A percentile compares a stretch with the other conserved stretches of the same genome.
Evolutionary conservation across 768 basidiomycete species (phyloP).

Genomic region (Botryobasidium botryosum): DNA sequence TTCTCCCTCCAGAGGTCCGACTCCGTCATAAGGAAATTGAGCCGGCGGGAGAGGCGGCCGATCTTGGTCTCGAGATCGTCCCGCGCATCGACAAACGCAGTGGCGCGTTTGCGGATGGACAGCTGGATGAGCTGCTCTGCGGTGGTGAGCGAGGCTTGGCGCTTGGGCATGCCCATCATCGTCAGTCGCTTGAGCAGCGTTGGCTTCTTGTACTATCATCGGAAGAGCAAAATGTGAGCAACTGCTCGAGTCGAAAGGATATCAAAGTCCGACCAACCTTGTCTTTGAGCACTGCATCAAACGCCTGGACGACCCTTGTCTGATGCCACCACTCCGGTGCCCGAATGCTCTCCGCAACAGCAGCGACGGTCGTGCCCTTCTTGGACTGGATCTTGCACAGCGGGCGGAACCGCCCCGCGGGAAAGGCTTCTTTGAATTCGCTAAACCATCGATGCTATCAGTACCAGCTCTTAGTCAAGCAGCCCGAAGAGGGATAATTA

Average conservation of each 20-base stretch:
- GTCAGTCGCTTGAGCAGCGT: slow-evolving; percentile 73
- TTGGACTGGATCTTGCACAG: slow-evolving; percentile 84
- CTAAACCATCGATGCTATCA: slow-evolving; percentile 24
- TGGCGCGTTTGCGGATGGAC: slow-evolving; percentile 86
- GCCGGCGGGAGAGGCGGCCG: slow-evolving; percentile 62
- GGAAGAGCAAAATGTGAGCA: not conserved
- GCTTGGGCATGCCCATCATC: slow-evolving; percentile 51
- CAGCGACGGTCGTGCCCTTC: slow-evolving; percentile 56
- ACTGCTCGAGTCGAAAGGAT: not conserved
- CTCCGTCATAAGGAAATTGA: slow-evolving; percentile 87
- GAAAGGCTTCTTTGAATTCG: slow-evolving; percentile 91
- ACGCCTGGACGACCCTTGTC: slow-evolving; percentile 76
- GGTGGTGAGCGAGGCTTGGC: slow-evolving; percentile 50
- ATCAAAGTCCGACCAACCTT: slow-evolving; percentile 31
- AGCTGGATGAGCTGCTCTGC: slow-evolving; percentile 77
- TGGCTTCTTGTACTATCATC: slow-evolving; percentile 63
- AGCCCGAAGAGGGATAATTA: slow-evolving; percentile 15
- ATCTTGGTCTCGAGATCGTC: slow-evolving; percentile 92
- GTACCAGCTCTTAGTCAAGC: too few relatives aligned
- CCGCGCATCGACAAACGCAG: slow-evolving; percentile 82
- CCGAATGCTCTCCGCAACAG: slow-evolving; percentile 79
- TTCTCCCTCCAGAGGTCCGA: slow-evolving; percentile 84
- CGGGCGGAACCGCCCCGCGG: slow-evolving; percentile 78
- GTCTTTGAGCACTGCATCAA: slow-evolving; percentile 73
- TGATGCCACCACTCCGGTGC: slow-evolving; percentile 92